A percentile compares a stretch with the other conserved stretches of the same genome.
These are phyloP conservation scores for Fusarium sp. DNA, from an alignment of 2,329 filamentous ascomycete species.

Conservation along the genomic window DNA sequence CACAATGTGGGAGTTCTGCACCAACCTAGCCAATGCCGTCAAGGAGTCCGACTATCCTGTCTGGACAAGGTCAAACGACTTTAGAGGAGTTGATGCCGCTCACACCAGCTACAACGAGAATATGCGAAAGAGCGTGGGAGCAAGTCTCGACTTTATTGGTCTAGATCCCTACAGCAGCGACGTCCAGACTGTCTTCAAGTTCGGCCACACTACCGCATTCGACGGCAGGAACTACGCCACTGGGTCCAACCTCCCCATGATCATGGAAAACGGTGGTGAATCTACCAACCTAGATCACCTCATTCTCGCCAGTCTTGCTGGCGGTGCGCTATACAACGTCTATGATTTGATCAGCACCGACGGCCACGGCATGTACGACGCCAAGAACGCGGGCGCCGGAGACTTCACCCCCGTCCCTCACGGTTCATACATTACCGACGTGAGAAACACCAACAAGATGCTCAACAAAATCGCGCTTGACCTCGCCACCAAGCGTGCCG, in stretches of 20 bases:
- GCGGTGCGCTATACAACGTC: background rate
- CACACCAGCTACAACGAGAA: background rate
- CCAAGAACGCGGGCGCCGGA: background rate
- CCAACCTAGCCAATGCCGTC: background rate
- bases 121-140: background rate
- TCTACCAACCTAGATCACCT: background rate
- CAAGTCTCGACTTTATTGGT: background rate
- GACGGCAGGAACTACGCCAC: background rate
- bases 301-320: background rate
- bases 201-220: background rate
- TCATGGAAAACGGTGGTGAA: background rate
- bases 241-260: background rate
- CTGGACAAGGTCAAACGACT: background rate
- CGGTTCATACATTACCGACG: background rate
- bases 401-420: background rate
- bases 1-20: background rate
- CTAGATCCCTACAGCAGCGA: background rate
- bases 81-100: background rate
- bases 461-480: background rate
- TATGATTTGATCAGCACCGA: background rate
- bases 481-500: background rate
- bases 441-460: background rate
- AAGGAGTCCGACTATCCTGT: background rate
- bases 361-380: background rate
- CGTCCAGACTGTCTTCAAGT: background rate